Evolutionary conservation across 2,329 filamentous ascomycete species (phyloP).

Genomic region (Paraphoma sp.): DNA sequence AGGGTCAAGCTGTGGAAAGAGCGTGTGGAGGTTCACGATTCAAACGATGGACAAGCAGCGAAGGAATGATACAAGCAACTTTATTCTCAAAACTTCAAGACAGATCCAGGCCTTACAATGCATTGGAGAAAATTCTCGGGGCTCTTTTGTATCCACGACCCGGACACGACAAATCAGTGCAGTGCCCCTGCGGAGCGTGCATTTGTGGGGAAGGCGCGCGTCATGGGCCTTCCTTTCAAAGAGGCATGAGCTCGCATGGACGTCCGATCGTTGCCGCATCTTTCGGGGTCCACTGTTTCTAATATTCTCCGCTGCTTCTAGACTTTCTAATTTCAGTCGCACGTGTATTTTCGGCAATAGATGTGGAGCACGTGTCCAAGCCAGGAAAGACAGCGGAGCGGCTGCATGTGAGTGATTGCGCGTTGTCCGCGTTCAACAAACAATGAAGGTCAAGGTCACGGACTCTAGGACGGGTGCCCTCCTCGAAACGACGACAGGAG

Average conservation of each 20-base stretch:
- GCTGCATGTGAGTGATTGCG: conserved; percentile 7
- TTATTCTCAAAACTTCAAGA: neutral
- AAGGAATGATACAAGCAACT: neutral
- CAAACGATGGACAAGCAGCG: neutral
- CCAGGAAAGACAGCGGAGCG: neutral
- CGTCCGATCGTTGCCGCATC: conserved; percentile 1
- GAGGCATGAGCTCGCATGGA: neutral
- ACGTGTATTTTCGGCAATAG: neutral
- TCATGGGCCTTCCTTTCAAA: conserved; percentile 4
- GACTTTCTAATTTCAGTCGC: conserved; percentile 4
- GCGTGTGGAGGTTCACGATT: neutral
- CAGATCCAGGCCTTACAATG: neutral
- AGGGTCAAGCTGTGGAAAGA: neutral
- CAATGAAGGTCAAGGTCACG: neutral
- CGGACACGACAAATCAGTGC: neutral
- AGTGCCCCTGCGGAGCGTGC: neutral
- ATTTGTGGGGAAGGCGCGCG: conserved; percentile 16
- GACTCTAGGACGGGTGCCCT: too few species aligned
- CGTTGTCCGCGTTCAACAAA: conserved; percentile 5
- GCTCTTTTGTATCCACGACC: neutral
- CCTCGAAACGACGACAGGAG: too few species aligned
- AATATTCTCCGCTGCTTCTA: conserved; percentile 13
- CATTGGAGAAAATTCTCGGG: neutral
- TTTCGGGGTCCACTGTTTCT: conserved; percentile 4
- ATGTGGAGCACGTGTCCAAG: neutral